Conservation (phyloP, 306 rosid species). For the Glycine latifolia region DNA sequence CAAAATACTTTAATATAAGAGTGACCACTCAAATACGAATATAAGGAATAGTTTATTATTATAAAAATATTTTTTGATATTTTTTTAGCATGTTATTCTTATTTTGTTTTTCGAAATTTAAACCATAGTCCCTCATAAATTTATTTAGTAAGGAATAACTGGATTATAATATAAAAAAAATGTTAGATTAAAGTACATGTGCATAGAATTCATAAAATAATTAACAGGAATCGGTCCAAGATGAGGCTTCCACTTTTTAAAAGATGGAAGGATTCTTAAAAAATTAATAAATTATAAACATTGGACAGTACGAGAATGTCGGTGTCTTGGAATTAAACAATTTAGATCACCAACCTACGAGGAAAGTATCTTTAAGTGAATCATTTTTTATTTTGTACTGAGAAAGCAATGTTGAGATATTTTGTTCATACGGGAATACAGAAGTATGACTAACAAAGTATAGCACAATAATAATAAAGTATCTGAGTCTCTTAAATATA, state of each 20-base stretch:
- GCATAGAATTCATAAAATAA: background rate
- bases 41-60: too few relatives aligned
- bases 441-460: background rate
- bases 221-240: background rate
- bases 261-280: background rate
- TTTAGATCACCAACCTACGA: background rate
- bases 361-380: background rate
- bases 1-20: background rate
- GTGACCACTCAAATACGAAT: too few relatives aligned
- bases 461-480: too few relatives aligned
- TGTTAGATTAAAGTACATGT: background rate
- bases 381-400: background rate
- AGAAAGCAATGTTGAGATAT: background rate
- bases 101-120: too few relatives aligned
- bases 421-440: background rate
- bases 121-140: too few relatives aligned
- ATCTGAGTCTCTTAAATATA: too few relatives aligned
- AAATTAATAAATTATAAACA: background rate
- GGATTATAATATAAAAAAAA: too few relatives aligned
- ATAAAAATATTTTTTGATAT: too few relatives aligned
- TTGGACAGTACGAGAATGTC: constrained; percentile 37
- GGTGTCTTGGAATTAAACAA: constrained; percentile 31
- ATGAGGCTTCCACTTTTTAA: constrained; percentile 4
- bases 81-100: too few relatives aligned
- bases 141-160: background rate